phyloP scores from a whole-genome alignment of 2,329 filamentous ascomycete genomes.

The Tolypocladium album region DNA sequence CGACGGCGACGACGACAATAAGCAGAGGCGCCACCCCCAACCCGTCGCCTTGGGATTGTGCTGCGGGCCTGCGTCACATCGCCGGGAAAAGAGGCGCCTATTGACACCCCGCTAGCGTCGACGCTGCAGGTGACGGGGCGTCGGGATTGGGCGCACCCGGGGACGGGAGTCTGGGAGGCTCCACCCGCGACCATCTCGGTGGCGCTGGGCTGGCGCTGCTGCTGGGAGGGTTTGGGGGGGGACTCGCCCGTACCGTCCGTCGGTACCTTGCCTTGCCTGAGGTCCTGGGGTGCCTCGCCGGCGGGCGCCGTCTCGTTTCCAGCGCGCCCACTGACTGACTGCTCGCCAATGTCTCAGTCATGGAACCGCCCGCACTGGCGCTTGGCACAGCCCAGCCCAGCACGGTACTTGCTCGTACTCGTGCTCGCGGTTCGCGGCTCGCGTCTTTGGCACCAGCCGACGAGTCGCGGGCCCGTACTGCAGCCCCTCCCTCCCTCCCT shows the following conservation, averaged over 20 bases:
- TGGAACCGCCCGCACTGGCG: too few species aligned
- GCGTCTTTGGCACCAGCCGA: background rate
- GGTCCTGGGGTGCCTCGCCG: too few species aligned
- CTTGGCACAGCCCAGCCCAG: too few species aligned
- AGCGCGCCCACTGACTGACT: background rate
- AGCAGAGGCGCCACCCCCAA: background rate
- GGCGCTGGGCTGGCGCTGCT: background rate
- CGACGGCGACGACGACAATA: background rate
- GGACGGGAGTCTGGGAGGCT: background rate
- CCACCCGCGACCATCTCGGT: background rate
- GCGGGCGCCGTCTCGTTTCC: background rate
- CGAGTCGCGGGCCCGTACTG: too few species aligned
- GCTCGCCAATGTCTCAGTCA: background rate
- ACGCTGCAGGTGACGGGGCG: slow-evolving; percentile 3
- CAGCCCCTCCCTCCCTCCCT: too few species aligned
- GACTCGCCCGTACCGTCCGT: too few species aligned
- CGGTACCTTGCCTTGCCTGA: too few species aligned
- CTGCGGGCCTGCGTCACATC: background rate
- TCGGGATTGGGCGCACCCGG: slow-evolving; percentile 1
- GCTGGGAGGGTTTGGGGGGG: too few species aligned
- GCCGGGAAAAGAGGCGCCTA: background rate
- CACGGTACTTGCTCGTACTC: too few species aligned
- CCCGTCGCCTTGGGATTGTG: background rate
- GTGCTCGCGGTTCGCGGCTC: too few species aligned
- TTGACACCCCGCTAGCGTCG: background rate